These are phyloP conservation scores for Chaetomium fimeti DNA, from an alignment of 495 filamentous ascomycete genomes.

Conservation along the genomic window DNA sequence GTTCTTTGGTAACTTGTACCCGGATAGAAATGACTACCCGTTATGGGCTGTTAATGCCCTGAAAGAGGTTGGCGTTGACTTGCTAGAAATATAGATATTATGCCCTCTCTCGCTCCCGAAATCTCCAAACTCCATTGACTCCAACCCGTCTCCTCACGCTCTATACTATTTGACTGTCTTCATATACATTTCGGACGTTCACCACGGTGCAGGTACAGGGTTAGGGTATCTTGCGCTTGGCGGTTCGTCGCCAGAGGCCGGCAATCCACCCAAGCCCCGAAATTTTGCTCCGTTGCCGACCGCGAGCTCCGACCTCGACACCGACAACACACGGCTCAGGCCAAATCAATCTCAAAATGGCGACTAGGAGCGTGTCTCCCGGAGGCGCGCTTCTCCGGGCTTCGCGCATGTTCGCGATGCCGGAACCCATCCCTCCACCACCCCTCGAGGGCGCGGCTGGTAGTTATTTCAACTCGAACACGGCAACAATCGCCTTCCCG, in stretches of 20 bases:
- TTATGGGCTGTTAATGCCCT: constrained; percentile 85
- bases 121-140: no score
- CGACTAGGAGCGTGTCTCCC: constrained; percentile 51
- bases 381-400: constrained; percentile 59
- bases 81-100: constrained; percentile 40
- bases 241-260: background rate
- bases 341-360: constrained; percentile 28
- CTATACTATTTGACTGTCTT: background rate
- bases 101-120: background rate
- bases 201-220: constrained; percentile 1
- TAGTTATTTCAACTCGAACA: constrained; percentile 53
- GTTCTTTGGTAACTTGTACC: constrained; percentile 74
- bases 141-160: background rate
- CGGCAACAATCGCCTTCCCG: constrained; percentile 74
- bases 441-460: constrained; percentile 36
- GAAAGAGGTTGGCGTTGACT: constrained; percentile 77
- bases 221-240: constrained; percentile 23
- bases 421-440: constrained; percentile 50
- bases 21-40: constrained; percentile 67
- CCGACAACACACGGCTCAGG: constrained; percentile 13
- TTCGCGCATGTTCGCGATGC: constrained; percentile 60
- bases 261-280: constrained; percentile 17
- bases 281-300: constrained; percentile 23
- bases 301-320: constrained; percentile 10
- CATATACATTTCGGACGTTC: no score